Conservation (phyloP, 129 eudicot genomes). For the Tagetes patula region DNA sequence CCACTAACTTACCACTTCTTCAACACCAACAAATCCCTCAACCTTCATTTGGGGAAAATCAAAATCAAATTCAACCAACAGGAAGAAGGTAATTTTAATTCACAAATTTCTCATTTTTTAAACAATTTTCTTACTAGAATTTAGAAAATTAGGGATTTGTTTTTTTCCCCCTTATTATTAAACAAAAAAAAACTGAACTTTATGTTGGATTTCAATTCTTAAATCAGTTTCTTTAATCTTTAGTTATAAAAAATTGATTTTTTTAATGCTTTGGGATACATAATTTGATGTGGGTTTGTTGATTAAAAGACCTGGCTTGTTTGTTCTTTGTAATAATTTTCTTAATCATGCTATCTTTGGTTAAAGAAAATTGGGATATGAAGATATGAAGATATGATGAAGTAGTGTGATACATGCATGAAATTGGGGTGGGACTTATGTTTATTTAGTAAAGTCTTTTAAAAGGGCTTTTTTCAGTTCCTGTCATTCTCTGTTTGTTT, state of each 20-base stretch:
- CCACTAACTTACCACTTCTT: no score
- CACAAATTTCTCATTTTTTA: not conserved
- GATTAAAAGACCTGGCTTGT: not conserved
- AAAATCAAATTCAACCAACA: conserved; percentile 38
- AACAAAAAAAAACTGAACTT: not conserved
- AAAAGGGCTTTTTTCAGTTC: conserved; percentile 28
- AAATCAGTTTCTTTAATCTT: not conserved
- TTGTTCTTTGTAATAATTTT: not conserved
- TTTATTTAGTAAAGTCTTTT: conserved; percentile 21
- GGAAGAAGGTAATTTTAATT: conserved; percentile 37
- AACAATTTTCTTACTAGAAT: not conserved
- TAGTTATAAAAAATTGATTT: not conserved
- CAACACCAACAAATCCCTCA: not conserved
- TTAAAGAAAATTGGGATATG: not conserved
- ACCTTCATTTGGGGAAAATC: conserved; percentile 49
- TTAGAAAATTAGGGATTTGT: not conserved
- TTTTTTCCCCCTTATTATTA: not conserved
- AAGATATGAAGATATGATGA: not conserved
- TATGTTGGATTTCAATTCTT: not conserved
- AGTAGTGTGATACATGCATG: conserved; percentile 12
- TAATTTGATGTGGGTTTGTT: conserved; percentile 14
- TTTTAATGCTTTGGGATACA: not conserved
- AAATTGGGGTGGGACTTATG: conserved; percentile 22
- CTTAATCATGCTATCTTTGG: conserved; percentile 20
- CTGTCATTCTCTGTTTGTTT: conserved; percentile 37